Percentiles rank a stretch among this genome's conserved stretches.
Conservation (phyloP, 345 rosid genomes). For the Salix caprea region DNA sequence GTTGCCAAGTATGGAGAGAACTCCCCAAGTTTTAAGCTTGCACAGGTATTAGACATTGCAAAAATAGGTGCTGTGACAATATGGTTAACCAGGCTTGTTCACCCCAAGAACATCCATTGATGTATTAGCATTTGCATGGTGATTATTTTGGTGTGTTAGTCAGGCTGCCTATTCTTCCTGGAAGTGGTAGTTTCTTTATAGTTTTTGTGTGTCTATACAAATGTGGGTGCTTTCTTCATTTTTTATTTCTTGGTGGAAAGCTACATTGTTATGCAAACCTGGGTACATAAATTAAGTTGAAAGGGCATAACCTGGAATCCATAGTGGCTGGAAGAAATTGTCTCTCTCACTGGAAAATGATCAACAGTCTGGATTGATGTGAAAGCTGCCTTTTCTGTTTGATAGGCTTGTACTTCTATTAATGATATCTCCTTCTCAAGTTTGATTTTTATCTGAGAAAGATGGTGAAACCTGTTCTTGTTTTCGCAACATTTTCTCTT, state of each 20-base stretch:
- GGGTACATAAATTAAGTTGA: too few relatives aligned
- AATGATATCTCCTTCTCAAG: neutral
- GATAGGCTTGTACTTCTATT: neutral
- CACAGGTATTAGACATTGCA: constrained; percentile 62
- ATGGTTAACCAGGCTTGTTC: neutral
- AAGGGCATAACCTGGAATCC: neutral
- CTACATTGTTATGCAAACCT: neutral
- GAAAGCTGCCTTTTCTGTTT: neutral
- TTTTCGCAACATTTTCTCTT: neutral
- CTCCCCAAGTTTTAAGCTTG: constrained; percentile 88
- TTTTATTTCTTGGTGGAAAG: neutral
- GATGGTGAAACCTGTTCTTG: neutral
- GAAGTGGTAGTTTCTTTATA: neutral
- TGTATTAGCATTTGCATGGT: neutral
- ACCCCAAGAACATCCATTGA: neutral
- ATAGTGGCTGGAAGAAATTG: neutral
- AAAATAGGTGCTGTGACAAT: neutral
- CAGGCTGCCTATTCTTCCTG: neutral
- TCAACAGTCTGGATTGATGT: neutral
- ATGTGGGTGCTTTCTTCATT: neutral
- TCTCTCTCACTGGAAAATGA: neutral
- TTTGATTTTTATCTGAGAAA: neutral
- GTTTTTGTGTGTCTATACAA: neutral
- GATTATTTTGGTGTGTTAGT: neutral
- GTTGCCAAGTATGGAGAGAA: constrained; percentile 79